Evolutionary conservation across 805 yeast species (phyloP), one percentile per base, ranked within the genome.

Genomic region (Schizosaccharomyces japonicus): DNA sequence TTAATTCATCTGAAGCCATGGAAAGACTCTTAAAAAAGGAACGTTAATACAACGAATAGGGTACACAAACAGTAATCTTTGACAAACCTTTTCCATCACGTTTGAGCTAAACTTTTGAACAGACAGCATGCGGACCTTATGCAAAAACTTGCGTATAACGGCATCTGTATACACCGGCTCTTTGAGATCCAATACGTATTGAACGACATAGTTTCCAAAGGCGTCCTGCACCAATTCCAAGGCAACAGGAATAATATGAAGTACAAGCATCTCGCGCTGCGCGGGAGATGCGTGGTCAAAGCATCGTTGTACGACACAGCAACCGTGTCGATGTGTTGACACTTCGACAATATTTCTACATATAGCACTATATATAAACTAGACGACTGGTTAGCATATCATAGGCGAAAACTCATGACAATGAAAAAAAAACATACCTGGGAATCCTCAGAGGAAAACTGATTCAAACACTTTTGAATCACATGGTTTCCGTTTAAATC

Each of bases 401-500:
- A n/a, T n/a, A n/a, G n/a, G n/a, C n/a, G n/a, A n/a, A n/a, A n/a
- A n/a, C n/a, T n/a, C n/a, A n/a, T n/a, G n/a, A n/a, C n/a, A n/a
- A n/a, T n/a, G n/a, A n/a, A n/a, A 67, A 28, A 67, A 65, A 55
- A 90, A 32, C 36, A 15, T 32, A 32, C 36, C 36, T 36, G 42
- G n/a, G 27, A 36, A 23, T 36, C 42, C 23, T 36, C 42, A 19
- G 17, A 27, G 23, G 42, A 36, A 5, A 36, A 70, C 54, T 73
- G 72, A 55, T 83, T 83, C 52, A 90, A 66, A 60, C 94, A 81
- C 63, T 83, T 85, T 60, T 90, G 98, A 48, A 90, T 79, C 30
- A 90, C 95, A 60, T 87, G 98, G 60, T 90, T 90, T 53, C 98
- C 98, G 62, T 90, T 90, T 59, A 85, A 66, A 60, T 90, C 96